phyloP scores from a whole-genome alignment of 148 eudicot genomes.

The Oxyria digyna region DNA sequence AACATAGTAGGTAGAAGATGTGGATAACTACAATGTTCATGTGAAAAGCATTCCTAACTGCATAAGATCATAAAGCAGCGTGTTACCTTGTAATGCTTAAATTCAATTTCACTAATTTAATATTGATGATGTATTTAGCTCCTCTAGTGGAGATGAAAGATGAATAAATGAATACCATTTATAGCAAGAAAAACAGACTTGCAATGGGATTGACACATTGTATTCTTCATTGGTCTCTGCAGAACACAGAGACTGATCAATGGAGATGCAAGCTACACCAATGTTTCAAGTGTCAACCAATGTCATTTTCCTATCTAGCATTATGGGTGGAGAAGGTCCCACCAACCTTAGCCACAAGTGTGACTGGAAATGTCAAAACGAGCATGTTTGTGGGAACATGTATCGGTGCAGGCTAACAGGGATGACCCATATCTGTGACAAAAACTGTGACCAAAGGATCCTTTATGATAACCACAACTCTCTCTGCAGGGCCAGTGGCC shows the following conservation, averaged over 20 bases:
- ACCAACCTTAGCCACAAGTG: conserved; percentile 79
- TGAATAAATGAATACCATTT: no score
- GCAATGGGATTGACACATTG: neutral
- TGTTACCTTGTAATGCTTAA: neutral
- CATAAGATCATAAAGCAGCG: neutral
- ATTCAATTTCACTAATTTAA: neutral
- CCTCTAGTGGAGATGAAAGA: neutral
- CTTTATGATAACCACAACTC: conserved; percentile 79
- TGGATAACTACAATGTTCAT: neutral
- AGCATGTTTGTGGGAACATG: conserved; percentile 84
- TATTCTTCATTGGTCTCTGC: conserved; percentile 8
- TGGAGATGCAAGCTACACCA: conserved; percentile 13
- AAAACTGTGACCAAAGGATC: conserved; percentile 77
- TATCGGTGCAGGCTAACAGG: conserved; percentile 86
- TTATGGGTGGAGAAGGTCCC: conserved; percentile 77
- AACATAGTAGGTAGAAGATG: neutral
- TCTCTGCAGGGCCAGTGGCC: conserved; percentile 86
- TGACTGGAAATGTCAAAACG: conserved; percentile 86
- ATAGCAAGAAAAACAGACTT: neutral
- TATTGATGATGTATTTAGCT: neutral
- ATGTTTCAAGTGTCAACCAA: conserved; percentile 52
- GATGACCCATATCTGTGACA: conserved; percentile 89
- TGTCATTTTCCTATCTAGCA: conserved; percentile 76
- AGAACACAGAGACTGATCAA: conserved; percentile 5
- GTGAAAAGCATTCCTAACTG: neutral